Evolutionary conservation across 805 yeast genomes (phyloP).

Genomic region (Saccharomycopsis fibuligera): DNA sequence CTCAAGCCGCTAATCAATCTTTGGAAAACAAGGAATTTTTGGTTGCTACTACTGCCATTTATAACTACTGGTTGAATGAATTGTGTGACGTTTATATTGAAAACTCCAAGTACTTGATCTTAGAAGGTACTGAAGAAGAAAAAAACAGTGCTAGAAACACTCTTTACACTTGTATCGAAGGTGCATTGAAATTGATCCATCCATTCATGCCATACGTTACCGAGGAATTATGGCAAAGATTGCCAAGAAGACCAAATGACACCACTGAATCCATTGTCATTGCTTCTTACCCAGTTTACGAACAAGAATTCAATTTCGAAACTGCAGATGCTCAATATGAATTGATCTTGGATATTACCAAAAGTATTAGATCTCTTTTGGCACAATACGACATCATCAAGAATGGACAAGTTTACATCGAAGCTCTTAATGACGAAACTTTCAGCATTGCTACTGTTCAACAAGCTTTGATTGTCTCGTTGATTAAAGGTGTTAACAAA

Average conservation of each 20-base stretch:
- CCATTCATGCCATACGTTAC: slow-evolving; percentile 98
- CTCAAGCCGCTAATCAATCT: slow-evolving; percentile 55
- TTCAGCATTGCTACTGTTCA: slow-evolving; percentile 57
- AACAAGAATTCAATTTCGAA: slow-evolving; percentile 52
- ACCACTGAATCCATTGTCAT: slow-evolving; percentile 63
- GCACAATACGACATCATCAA: slow-evolving; percentile 85
- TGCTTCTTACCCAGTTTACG: slow-evolving; percentile 72
- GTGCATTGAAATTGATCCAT: slow-evolving; percentile 85
- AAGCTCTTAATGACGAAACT: slow-evolving; percentile 45
- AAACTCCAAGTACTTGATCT: slow-evolving; percentile 87
- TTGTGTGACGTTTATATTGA: slow-evolving; percentile 97
- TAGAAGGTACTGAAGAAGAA: slow-evolving; percentile 84
- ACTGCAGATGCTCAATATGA: slow-evolving; percentile 73
- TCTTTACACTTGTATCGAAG: slow-evolving; percentile 85
- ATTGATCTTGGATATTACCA: slow-evolving; percentile 76
- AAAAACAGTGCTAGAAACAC: slow-evolving; percentile 90
- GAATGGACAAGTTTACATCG: slow-evolving; percentile 82
- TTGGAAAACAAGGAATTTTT: slow-evolving; percentile 85
- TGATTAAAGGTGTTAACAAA: slow-evolving; percentile 83
- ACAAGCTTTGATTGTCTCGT: slow-evolving; percentile 79
- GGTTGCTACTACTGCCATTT: slow-evolving; percentile 78
- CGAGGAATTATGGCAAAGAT: slow-evolving; percentile 98
- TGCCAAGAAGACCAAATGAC: slow-evolving; percentile 80
- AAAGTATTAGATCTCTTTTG: slow-evolving; percentile 85
- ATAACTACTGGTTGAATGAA: slow-evolving; percentile 91